These are phyloP conservation scores for Paramyrothecium roridum DNA, from an alignment of 2,329 filamentous ascomycete species.

Conservation along the genomic window DNA sequence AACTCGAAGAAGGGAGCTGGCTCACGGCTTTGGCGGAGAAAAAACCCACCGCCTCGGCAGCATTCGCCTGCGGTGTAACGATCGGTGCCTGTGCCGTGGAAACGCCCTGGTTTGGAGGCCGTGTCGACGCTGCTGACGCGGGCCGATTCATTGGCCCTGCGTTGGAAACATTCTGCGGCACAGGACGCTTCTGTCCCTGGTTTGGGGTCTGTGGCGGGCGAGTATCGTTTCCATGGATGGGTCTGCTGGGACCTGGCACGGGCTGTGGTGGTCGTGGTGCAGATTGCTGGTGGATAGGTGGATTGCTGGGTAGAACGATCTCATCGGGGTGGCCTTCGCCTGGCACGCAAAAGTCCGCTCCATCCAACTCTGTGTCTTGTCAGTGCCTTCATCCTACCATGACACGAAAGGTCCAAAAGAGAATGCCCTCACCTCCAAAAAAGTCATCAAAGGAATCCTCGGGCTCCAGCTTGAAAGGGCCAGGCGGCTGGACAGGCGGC, in stretches of 20 bases:
- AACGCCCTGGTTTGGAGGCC: slow-evolving; percentile 15
- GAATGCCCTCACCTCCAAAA: slow-evolving; percentile 40
- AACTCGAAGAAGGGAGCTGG: slow-evolving; percentile 43
- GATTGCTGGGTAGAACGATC: slow-evolving; percentile 47
- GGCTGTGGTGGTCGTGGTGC: slow-evolving; percentile 15
- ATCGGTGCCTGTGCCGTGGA: slow-evolving; percentile 26
- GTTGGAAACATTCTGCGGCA: slow-evolving; percentile 12
- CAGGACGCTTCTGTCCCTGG: slow-evolving; percentile 19
- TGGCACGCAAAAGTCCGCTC: slow-evolving; percentile 69
- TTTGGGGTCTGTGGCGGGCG: slow-evolving; percentile 31
- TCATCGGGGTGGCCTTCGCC: slow-evolving; percentile 75
- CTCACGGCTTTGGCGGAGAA: slow-evolving; percentile 68
- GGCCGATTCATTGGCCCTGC: slow-evolving; percentile 17
- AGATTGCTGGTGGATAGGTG: slow-evolving; percentile 10
- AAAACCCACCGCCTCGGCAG: slow-evolving; percentile 54
- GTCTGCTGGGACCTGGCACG: slow-evolving; percentile 11
- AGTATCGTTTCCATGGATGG: slow-evolving; percentile 11
- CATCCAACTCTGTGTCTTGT: slow-evolving; percentile 62
- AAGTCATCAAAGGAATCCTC: slow-evolving; percentile 50
- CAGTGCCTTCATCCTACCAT: slow-evolving; percentile 11
- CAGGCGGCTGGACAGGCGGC: slow-evolving; percentile 5
- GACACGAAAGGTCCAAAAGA: slow-evolving; percentile 17
- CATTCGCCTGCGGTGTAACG: slow-evolving; percentile 13
- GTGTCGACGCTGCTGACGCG: slow-evolving; percentile 10
- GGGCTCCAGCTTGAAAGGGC: slow-evolving; percentile 24